Evolutionary conservation across 805 yeast genomes (phyloP).

Genomic region (Candida easanensis): DNA sequence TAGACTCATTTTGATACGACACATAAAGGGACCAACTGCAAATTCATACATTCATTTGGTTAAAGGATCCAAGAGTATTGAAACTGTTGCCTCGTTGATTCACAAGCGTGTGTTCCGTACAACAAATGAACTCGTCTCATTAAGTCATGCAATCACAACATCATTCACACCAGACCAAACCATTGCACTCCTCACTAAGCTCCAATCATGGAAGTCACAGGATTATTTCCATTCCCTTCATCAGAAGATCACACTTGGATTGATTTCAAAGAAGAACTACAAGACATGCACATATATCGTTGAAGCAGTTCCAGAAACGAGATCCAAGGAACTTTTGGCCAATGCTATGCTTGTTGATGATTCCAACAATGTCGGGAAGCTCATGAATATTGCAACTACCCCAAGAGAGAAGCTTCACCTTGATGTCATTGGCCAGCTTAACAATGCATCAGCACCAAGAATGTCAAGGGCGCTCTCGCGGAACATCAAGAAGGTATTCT

Average conservation of each 20-base stretch:
- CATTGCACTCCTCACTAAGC: slow-evolving; percentile 1
- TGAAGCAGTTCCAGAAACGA: slow-evolving; percentile 1
- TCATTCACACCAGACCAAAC: slow-evolving; percentile 8
- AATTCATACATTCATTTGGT: slow-evolving; percentile 1
- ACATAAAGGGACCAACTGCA: slow-evolving; percentile 70
- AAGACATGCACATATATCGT: background rate
- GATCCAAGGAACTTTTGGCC: slow-evolving; percentile 5
- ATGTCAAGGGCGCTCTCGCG: slow-evolving; percentile 6
- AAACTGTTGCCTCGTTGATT: background rate
- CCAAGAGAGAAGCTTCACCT: slow-evolving; percentile 6
- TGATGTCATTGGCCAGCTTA: slow-evolving; percentile 5
- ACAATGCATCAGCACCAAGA: background rate
- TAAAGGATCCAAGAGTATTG: slow-evolving; percentile 4
- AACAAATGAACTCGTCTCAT: slow-evolving; percentile 2
- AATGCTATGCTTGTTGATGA: slow-evolving; percentile 5
- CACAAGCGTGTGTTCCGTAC: background rate
- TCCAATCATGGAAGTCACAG: background rate
- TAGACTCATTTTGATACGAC: slow-evolving; percentile 83
- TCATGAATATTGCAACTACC: background rate
- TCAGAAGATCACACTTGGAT: slow-evolving; percentile 9
- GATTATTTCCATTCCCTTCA: slow-evolving; percentile 9
- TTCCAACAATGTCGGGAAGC: slow-evolving; percentile 1
- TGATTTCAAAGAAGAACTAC: slow-evolving; percentile 2
- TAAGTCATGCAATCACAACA: slow-evolving; percentile 3
- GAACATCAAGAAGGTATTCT: slow-evolving; percentile 3